phyloP scores from a whole-genome alignment of 2,329 filamentous ascomycete genomes.

The Botryosphaeria dothidea region DNA sequence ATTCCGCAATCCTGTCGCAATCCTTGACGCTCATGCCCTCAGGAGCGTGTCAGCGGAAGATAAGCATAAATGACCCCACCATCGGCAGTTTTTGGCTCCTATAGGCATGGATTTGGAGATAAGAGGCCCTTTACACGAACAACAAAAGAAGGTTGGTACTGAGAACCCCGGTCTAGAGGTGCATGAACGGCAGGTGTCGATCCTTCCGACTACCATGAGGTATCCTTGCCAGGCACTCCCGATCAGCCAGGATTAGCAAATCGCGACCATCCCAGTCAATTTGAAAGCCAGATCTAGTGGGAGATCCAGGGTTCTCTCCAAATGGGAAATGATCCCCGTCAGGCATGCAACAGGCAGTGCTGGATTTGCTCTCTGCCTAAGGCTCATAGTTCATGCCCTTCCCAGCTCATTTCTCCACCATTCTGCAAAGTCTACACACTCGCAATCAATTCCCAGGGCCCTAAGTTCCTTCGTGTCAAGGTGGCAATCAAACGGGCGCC shows the following conservation, averaged over 20 bases:
- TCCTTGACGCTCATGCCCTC: not conserved
- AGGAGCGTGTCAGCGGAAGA: not conserved
- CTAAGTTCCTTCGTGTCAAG: slow-evolving; percentile 73
- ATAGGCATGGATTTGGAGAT: not conserved
- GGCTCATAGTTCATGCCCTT: not conserved
- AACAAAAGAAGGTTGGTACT: not conserved
- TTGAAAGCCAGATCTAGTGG: not conserved
- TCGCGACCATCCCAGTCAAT: not conserved
- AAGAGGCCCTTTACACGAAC: not conserved
- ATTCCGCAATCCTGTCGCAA: not conserved
- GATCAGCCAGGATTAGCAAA: not conserved
- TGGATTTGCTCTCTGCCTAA: not conserved
- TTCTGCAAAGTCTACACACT: slow-evolving; percentile 71
- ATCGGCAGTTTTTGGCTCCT: not conserved
- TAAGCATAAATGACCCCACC: not conserved
- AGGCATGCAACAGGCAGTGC: not conserved
- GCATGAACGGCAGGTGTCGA: not conserved
- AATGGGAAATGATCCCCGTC: not conserved
- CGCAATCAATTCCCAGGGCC: slow-evolving; percentile 72
- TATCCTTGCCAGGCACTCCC: not conserved
- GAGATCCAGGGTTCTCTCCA: not conserved
- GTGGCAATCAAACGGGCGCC: slow-evolving; percentile 86
- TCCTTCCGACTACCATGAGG: not conserved
- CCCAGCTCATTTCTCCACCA: slow-evolving; percentile 64
- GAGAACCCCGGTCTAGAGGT: not conserved